Conservation (phyloP, 2,329 filamentous ascomycete species). For the Botryotinia narcissicola region DNA sequence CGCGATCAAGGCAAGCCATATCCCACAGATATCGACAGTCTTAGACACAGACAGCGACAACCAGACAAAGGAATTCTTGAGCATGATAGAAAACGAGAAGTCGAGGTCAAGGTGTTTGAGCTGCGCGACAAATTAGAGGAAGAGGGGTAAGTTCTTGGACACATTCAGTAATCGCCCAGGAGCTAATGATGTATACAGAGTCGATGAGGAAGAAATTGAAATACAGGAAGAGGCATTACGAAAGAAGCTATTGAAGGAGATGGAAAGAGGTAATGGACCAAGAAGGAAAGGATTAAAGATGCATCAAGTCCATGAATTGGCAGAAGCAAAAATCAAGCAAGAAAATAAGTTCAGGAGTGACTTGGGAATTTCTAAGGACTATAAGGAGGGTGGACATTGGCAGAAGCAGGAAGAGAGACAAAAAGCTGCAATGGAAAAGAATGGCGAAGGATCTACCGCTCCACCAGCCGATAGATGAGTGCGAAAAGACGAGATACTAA, state of each 20-base stretch:
- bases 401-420: conserved; percentile 62
- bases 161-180: not conserved
- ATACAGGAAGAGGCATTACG: conserved; percentile 65
- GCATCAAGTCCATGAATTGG: conserved; percentile 94
- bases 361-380: conserved; percentile 80
- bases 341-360: conserved; percentile 84
- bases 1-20: conserved; percentile 71
- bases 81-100: conserved; percentile 85
- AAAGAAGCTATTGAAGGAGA: conserved; percentile 53
- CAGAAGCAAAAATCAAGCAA: conserved; percentile 94
- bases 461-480: not conserved
- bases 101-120: conserved; percentile 93
- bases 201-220: conserved; percentile 91
- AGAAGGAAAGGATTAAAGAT: conserved; percentile 67
- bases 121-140: conserved; percentile 90
- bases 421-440: conserved; percentile 17
- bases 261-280: conserved; percentile 41
- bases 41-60: conserved; percentile 74
- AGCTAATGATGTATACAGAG: conserved; percentile 44
- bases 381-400: conserved; percentile 85
- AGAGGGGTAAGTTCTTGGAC: conserved; percentile 58
- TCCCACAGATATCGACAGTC: conserved; percentile 60
- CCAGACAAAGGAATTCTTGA: conserved; percentile 92
- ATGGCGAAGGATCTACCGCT: conserved; percentile 1
- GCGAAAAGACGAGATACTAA: not conserved